Evolutionary conservation across 768 basidiomycete species (phyloP), one percentile per base, ranked within the genome.

Genomic region (Mycena leptocephala): DNA sequence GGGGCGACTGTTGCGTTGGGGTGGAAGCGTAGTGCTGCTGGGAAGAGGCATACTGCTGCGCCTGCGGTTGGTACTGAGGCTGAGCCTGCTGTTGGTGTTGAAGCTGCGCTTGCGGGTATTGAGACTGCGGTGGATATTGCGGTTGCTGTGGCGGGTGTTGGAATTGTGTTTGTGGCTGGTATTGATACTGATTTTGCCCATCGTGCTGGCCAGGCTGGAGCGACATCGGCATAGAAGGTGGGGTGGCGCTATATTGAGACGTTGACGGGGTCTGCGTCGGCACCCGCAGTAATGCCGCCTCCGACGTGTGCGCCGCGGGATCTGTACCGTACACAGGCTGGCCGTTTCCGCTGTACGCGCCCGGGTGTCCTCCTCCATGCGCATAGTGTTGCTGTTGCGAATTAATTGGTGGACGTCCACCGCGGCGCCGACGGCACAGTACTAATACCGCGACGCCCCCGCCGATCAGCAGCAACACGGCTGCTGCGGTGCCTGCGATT

Each of bases 401-500:
- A 20, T 46, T 55, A 0, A 28, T 28, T 10, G 5, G 16, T 3
- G 13, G 5, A 18, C 14, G 24, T 9, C 28, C 26, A 64, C 8
- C 11, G 18, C n/a, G 37, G 16, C 62, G 62, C 26, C 64, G 64
- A 16, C 64, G 64, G 9, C 48, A 22, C 1, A 48, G 8, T 3
- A 65, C 7, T 7, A 33, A 30, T 3, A 51, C 30, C 0, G 32
- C 64, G 11, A 65, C 30, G 7, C 43, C 64, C 30, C 28, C 64
- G 32, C 64, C 64, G 32, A 65, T 8, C 32, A 77, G 24, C 10
- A 69, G 9, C n/a, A 72, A 14, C 16, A 41, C 74, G 13, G 26
- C 74, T 0, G 59, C 74, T 0, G 66, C 74, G 16, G 55, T 74
- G 0, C 74, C 76, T 5, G 71, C 74, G 18, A 75, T 72, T 1